Conservation (phyloP, 345 rosid species). For the Geranium brycei region DNA sequence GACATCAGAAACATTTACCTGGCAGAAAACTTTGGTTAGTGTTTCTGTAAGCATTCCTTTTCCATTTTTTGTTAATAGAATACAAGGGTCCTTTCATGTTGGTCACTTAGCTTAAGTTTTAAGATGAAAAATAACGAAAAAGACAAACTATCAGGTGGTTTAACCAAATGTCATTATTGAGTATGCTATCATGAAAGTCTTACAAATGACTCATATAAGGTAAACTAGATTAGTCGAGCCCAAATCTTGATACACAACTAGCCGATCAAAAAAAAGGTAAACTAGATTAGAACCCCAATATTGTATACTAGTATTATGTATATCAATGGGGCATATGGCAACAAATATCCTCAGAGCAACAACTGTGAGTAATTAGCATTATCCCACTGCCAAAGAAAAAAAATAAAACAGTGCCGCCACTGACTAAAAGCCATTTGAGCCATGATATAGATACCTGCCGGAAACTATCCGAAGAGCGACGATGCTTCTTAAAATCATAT, state of each 20-base stretch:
- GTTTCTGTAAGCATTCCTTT: not conserved
- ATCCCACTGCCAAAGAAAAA: not conserved
- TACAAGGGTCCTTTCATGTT: not conserved
- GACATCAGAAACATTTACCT: slow-evolving; percentile 99
- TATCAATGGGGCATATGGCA: not conserved
- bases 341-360: not conserved
- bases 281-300: not conserved
- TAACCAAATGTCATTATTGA: not conserved
- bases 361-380: not conserved
- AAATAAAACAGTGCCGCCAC: not conserved
- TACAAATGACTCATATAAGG: too few relatives aligned
- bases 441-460: slow-evolving; percentile 49
- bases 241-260: too few relatives aligned
- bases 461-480: slow-evolving; percentile 65
- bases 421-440: not conserved
- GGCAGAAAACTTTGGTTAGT: slow-evolving; percentile 7
- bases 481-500: slow-evolving; percentile 84
- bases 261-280: too few relatives aligned
- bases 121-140: not conserved
- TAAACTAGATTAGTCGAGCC: too few relatives aligned
- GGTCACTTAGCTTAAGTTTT: not conserved
- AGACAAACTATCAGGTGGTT: not conserved
- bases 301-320: not conserved
- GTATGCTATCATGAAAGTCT: not conserved
- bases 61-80: not conserved